Percentiles rank a stretch among this genome's conserved stretches.
These are phyloP conservation scores for Penicillium sumatraense DNA, from an alignment of 2,329 filamentous ascomycete species.

Conservation along the genomic window DNA sequence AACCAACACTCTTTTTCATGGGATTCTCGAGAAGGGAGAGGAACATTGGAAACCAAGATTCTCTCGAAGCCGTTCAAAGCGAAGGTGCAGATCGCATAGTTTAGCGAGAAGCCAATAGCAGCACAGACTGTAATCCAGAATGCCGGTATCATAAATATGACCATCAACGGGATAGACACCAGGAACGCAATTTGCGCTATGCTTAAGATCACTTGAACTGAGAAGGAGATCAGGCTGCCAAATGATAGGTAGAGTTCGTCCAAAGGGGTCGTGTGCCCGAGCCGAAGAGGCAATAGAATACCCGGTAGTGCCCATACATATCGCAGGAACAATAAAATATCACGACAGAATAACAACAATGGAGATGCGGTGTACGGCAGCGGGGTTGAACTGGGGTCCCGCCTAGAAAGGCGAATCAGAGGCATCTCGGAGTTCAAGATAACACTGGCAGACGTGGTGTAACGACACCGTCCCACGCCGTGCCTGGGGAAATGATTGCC, in stretches of 20 bases:
- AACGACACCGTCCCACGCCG: background rate
- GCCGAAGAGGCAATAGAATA: slow-evolving; percentile 62
- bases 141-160: slow-evolving; percentile 51
- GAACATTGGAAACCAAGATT: slow-evolving; percentile 45
- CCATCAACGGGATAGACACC: slow-evolving; percentile 57
- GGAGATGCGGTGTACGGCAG: slow-evolving; percentile 47
- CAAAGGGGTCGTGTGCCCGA: slow-evolving; percentile 57
- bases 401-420: slow-evolving; percentile 13
- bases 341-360: slow-evolving; percentile 41
- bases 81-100: slow-evolving; percentile 34
- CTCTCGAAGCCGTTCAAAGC: slow-evolving; percentile 54
- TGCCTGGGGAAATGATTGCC: background rate
- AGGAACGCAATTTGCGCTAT: slow-evolving; percentile 66
- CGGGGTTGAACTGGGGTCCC: slow-evolving; percentile 24
- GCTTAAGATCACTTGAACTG: slow-evolving; percentile 62
- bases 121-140: slow-evolving; percentile 35
- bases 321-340: slow-evolving; percentile 43
- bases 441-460: background rate
- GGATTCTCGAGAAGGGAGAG: slow-evolving; percentile 35
- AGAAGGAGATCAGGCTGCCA: slow-evolving; percentile 62
- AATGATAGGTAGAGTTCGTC: slow-evolving; percentile 67
- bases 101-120: slow-evolving; percentile 31
- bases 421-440: slow-evolving; percentile 12
- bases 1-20: slow-evolving; percentile 72
- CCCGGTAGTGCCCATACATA: slow-evolving; percentile 55